A percentile compares a stretch with the other conserved stretches of the same genome.
Evolutionary conservation across 1,284 basidiomycete genomes (phyloP).

Genomic region (Thecaphora thlaspeos): DNA sequence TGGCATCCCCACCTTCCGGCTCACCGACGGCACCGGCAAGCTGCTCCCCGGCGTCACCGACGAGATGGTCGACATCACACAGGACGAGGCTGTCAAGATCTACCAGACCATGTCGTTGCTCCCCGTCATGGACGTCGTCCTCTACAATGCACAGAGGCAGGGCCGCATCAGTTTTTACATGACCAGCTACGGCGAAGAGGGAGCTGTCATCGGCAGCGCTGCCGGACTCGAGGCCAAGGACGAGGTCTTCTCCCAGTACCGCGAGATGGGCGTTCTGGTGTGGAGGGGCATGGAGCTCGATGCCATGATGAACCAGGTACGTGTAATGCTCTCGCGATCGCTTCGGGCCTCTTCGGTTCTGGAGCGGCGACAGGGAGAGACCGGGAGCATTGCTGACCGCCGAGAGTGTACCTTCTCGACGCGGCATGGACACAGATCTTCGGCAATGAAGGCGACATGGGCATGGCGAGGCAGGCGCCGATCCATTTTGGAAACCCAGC

Average conservation of each 20-base stretch:
- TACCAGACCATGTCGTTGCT: constrained; percentile 61
- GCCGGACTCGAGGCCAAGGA: constrained; percentile 79
- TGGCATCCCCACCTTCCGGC: constrained; percentile 49
- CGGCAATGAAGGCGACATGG: constrained; percentile 42
- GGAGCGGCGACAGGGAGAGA: too few species aligned
- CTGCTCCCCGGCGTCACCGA: constrained; percentile 42
- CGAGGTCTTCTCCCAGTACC: constrained; percentile 63
- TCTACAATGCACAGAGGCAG: constrained; percentile 89
- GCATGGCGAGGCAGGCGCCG: constrained; percentile 54
- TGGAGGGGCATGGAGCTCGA: constrained; percentile 72
- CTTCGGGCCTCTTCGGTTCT: too few species aligned
- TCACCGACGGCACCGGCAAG: constrained; percentile 42
- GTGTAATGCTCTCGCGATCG: too few species aligned
- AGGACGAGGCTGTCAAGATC: constrained; percentile 45
- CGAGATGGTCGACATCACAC: constrained; percentile 30
- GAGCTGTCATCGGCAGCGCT: constrained; percentile 83
- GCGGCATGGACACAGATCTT: constrained; percentile 37
- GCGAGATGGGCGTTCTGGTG: constrained; percentile 81
- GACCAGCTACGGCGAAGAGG: constrained; percentile 76
- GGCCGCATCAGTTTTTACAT: constrained; percentile 93
- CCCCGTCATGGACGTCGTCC: constrained; percentile 79
- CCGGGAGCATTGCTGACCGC: background rate
- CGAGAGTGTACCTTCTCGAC: too few species aligned
- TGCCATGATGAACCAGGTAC: constrained; percentile 30
- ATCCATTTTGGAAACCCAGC: constrained; percentile 77